phyloP scores from a whole-genome alignment of 1,139 yeast species.

The Insectozyma bohioensis region DNA sequence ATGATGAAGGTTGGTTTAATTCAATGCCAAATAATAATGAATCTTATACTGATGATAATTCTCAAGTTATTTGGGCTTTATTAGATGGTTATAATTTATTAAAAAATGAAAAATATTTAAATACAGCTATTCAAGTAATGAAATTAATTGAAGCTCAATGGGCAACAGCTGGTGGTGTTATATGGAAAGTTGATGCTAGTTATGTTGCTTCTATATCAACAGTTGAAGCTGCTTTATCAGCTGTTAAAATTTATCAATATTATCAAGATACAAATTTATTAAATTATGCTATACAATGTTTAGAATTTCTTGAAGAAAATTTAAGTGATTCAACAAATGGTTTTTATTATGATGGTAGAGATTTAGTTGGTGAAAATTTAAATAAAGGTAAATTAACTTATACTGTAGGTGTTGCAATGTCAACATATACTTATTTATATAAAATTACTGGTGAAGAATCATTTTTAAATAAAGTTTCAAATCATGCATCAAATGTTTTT shows the following conservation, averaged over 20 bases:
- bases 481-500: conserved; percentile 9
- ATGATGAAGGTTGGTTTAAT: conserved; percentile 24
- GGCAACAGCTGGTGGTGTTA: conserved; percentile 26
- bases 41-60: conserved; percentile 34
- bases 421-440: conserved; percentile 28
- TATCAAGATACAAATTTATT: conserved; percentile 19
- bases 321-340: conserved; percentile 24
- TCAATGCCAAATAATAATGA: conserved; percentile 25
- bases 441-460: conserved; percentile 16
- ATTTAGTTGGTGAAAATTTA: conserved; percentile 4
- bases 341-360: conserved; percentile 28
- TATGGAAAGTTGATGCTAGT: conserved; percentile 22
- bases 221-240: conserved; percentile 33
- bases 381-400: conserved; percentile 37
- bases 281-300: conserved; percentile 22
- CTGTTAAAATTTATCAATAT: conserved; percentile 24
- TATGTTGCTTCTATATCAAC: conserved; percentile 36
- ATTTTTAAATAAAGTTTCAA: conserved; percentile 15
- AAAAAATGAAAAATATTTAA: conserved; percentile 15
- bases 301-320: conserved; percentile 22
- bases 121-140: conserved; percentile 19
- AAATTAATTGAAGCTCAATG: conserved; percentile 20
- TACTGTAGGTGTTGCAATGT: conserved; percentile 34
- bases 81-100: conserved; percentile 24
- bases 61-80: conserved; percentile 33